Evolutionary conservation across 768 basidiomycete genomes (phyloP), one percentile per base, ranked within the genome.

Genomic region (Termitomyces titanicus): DNA sequence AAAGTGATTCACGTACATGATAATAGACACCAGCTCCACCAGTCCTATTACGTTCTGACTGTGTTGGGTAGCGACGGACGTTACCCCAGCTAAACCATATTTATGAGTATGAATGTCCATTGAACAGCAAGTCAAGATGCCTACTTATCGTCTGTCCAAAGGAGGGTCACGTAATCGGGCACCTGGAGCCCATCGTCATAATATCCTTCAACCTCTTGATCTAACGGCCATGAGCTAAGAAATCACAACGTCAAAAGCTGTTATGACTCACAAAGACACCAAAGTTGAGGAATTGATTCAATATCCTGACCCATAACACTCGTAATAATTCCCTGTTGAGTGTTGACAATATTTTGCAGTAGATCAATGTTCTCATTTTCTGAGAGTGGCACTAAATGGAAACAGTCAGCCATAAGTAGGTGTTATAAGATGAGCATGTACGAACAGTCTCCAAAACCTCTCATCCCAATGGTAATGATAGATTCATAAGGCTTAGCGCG

Each of bases 131-230:
- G 15, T 20, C 27, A 53, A 12, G 10, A 31, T 27, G 5, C 48
- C 62, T 47, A 84, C 83, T 88, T 89, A 64, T 89, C 88, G 59
- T 90, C 88, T 1, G 86, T 72, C 86, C 85, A 87, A 27, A 87
- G 72, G 3, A 87, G 70, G 9, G 79, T 82, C 20, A 87, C 72
- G 61, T 85, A 84, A 46, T 86, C 85, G 0, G 81, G 80, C 3
- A 83, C 84, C 3, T 69, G 68, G 73, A 86, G 70, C 7, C 85
- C 84, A 54, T 81, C 72, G 54, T 84, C 80, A 57, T 84, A 88
- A 63, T 84, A 86, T 2, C 79, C 83, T 63, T 84, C 78, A 8
- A 88, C 87, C 62, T 88, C 86, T 65, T 78, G 74, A 56, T 78
- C 76, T 78, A 38, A n/a, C 22, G 20, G 18, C 51, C 5, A 44